Evolutionary conservation across 495 filamentous ascomycete genomes (phyloP), one percentile per base, ranked within the genome.

Genomic region (Glonium stellatum): DNA sequence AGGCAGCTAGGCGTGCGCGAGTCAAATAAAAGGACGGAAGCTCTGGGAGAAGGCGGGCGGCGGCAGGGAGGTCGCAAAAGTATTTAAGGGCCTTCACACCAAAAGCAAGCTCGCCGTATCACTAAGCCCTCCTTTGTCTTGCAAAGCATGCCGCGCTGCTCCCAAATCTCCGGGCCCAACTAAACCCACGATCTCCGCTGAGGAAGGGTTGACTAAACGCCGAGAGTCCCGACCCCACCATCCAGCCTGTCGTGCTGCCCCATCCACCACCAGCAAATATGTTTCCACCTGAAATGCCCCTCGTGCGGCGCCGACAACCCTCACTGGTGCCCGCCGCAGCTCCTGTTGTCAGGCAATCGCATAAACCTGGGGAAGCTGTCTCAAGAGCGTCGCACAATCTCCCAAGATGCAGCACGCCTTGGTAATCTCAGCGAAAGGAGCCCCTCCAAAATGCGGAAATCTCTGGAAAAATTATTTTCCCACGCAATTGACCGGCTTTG

Each of bases 81-180:
- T 46, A 47, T 61, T 61, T 65, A 65, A 64, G 36, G 44, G 54
- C n/a, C 21, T 52, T 41, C 19, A 31, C 48, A 37, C 15, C 55
- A 58, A 54, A 25, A 61, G 58, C 57, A 60, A 54, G 58, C 53
- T 58, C 42, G 54, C 44, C 41, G 44, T 52, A 65, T 66, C 63
- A 66, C 63, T 66, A 66, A 66, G 63, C 63, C 52, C 52, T 22
- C 21, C 39, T 6, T 37, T 4, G 39, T 66, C 63, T 66, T 66
- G 37, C 59, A 66, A 66, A 66, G 63, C 63, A 62, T 66, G 27
- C 27, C 27, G 27, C 27, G 27, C 27, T 31, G 27, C 27, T 31
- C 63, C 48, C 48, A 51, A 51, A 31, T 15, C 21, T 62, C 63
- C 63, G 63, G 58, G 22, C 46, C 62, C 46, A 58, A 35, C 54